Evolutionary conservation across 2,329 filamentous ascomycete species (phyloP).

Genomic region (Magnaporthales sp.): DNA sequence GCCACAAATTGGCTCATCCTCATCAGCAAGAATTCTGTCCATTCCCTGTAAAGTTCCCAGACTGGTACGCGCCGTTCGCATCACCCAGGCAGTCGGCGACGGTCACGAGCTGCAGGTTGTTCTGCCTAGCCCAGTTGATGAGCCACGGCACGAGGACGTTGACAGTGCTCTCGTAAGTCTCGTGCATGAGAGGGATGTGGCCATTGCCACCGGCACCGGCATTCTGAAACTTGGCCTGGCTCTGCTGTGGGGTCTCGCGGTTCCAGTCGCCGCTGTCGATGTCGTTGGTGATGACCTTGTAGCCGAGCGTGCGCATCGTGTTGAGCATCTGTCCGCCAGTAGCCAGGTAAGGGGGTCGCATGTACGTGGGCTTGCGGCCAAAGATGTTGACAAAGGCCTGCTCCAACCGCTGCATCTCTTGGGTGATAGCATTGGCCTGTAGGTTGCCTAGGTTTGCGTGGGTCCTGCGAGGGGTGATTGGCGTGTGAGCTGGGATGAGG

Average conservation of each 20-base stretch:
- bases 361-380: conserved; percentile 38
- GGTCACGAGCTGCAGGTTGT: conserved; percentile 38
- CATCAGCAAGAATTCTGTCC: conserved; percentile 21
- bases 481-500: not conserved
- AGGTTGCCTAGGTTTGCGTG: conserved; percentile 35
- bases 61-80: conserved; percentile 28
- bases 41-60: conserved; percentile 26
- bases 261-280: conserved; percentile 56
- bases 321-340: conserved; percentile 33
- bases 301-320: conserved; percentile 37
- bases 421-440: conserved; percentile 26
- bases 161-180: conserved; percentile 41
- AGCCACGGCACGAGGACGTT: conserved; percentile 39
- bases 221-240: conserved; percentile 41
- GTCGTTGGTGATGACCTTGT: conserved; percentile 53
- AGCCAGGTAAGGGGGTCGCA: conserved; percentile 41
- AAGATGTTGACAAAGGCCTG: conserved; percentile 41
- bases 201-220: conserved; percentile 33
- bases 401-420: conserved; percentile 41
- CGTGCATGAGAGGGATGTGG: conserved; percentile 50
- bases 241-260: conserved; percentile 37
- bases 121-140: conserved; percentile 39
- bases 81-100: conserved; percentile 39
- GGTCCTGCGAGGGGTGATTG: conserved; percentile 23
- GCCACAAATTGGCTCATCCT: not conserved